A percentile compares a stretch with the other conserved stretches of the same genome.
phyloP scores from a whole-genome alignment of 805 yeast species.

The Kazachstania taianensis region DNA sequence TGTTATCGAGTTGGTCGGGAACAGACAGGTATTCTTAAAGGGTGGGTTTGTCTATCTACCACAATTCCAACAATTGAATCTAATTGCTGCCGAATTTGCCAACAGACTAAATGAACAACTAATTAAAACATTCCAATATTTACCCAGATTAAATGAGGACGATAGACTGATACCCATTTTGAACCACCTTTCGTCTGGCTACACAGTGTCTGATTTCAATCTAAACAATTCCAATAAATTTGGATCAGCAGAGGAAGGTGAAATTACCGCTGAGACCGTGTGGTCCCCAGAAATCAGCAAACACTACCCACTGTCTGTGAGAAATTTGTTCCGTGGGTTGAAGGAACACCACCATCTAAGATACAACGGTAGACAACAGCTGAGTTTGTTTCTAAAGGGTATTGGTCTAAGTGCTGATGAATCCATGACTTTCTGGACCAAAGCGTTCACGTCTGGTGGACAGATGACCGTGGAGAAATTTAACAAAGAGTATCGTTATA shows the following conservation, averaged over 20 bases:
- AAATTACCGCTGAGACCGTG: slow-evolving; percentile 54
- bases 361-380: slow-evolving; percentile 77
- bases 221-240: slow-evolving; percentile 24
- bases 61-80: slow-evolving; percentile 61
- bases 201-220: slow-evolving; percentile 44
- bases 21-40: slow-evolving; percentile 57
- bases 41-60: slow-evolving; percentile 81
- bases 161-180: slow-evolving; percentile 80
- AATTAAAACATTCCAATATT: slow-evolving; percentile 57
- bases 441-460: slow-evolving; percentile 46
- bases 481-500: slow-evolving; percentile 81
- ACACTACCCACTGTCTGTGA: slow-evolving; percentile 79
- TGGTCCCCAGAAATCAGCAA: slow-evolving; percentile 42
- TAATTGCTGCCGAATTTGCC: slow-evolving; percentile 61
- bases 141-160: slow-evolving; percentile 85
- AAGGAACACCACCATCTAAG: slow-evolving; percentile 59
- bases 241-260: slow-evolving; percentile 31
- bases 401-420: slow-evolving; percentile 83
- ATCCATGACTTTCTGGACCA: slow-evolving; percentile 76
- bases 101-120: slow-evolving; percentile 42
- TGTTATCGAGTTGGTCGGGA: slow-evolving; percentile 65
- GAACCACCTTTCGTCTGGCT: slow-evolving; percentile 66
- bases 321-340: slow-evolving; percentile 53
- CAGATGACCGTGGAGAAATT: slow-evolving; percentile 59
- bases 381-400: slow-evolving; percentile 77